Evolutionary conservation across 208 protist genomes (phyloP).

Genomic region (Entamoeba invadens): DNA sequence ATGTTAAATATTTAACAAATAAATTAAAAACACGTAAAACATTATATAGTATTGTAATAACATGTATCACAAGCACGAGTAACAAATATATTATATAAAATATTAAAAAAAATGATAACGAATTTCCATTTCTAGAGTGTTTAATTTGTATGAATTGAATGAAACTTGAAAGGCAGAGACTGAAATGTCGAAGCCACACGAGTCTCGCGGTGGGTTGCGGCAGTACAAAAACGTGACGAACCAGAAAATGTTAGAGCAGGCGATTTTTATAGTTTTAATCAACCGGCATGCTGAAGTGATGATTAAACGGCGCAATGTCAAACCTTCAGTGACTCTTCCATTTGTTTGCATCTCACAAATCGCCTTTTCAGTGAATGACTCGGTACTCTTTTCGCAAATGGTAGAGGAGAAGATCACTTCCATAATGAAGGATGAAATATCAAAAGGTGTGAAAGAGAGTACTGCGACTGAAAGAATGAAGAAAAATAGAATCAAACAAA

Average conservation of each 20-base stretch:
- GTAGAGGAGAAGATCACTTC: neutral
- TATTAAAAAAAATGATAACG: too few species aligned
- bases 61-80: too few species aligned
- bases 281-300: neutral
- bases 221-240: neutral
- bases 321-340: neutral
- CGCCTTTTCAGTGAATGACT: neutral
- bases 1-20: too few species aligned
- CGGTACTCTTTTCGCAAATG: neutral
- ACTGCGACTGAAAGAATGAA: neutral
- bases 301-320: neutral
- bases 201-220: neutral
- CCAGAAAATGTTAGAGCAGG: neutral
- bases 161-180: too few species aligned
- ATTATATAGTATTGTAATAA: too few species aligned
- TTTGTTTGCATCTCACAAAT: neutral
- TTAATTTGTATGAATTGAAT: too few species aligned
- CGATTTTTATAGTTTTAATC: neutral
- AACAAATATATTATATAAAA: too few species aligned
- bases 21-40: too few species aligned
- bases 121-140: too few species aligned
- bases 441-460: neutral
- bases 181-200: neutral
- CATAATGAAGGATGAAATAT: neutral
- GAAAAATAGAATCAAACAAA: neutral